Percentiles rank a stretch among this genome's conserved stretches.
Evolutionary conservation across 345 rosid species (phyloP).

Genomic region (Melaleuca alternifolia): DNA sequence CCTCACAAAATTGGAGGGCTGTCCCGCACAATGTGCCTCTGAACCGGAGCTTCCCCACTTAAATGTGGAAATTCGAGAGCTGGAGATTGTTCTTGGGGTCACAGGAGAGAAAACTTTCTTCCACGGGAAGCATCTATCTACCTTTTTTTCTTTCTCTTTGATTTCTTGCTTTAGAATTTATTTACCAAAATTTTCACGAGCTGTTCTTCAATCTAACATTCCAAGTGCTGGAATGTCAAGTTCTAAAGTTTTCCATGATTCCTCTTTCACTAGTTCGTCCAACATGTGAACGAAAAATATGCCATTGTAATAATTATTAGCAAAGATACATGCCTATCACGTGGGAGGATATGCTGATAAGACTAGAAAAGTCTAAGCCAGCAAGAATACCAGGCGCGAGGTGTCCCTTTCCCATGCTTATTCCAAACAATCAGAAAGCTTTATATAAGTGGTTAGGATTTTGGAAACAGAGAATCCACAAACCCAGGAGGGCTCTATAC

Average conservation of each 20-base stretch:
- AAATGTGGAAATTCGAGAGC: background rate
- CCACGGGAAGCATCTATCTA: background rate
- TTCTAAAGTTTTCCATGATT: background rate
- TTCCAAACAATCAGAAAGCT: background rate
- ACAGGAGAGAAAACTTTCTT: background rate
- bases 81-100: background rate
- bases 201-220: background rate
- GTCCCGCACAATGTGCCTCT: background rate
- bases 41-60: background rate
- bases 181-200: background rate
- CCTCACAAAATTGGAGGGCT: background rate
- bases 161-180: background rate
- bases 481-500: background rate
- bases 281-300: background rate
- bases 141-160: background rate
- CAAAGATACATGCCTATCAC: too few relatives aligned
- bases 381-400: rapidly evolving
- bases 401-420: background rate
- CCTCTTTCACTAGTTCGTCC: background rate
- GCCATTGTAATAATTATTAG: background rate
- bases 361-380: background rate
- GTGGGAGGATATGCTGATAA: background rate
- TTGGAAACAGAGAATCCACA: background rate
- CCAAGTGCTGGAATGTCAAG: background rate
- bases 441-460: background rate